Conservation (phyloP, 805 yeast genomes). For the Blastobotrys terrestris region DNA sequence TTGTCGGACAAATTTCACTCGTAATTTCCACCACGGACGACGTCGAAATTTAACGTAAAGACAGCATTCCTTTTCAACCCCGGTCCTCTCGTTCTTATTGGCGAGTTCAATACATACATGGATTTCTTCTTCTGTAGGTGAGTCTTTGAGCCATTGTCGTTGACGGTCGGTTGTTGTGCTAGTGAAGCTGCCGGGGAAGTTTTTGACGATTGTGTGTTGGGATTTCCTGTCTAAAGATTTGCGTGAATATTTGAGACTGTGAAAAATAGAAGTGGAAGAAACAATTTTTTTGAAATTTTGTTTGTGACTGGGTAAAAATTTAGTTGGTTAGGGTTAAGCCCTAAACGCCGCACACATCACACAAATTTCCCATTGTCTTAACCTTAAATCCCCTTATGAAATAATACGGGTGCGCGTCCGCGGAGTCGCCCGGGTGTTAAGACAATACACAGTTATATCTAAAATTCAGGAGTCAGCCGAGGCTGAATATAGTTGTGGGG, state of each 20-base stretch:
- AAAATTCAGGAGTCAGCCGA: no score
- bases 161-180: constrained; percentile 8
- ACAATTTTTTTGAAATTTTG: no score
- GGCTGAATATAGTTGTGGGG: no score
- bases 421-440: no score
- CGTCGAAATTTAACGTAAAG: background rate
- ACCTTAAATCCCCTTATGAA: no score
- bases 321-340: constrained; percentile 1
- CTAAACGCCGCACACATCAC: no score
- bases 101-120: constrained; percentile 70
- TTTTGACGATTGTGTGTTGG: background rate
- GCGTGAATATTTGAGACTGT: background rate
- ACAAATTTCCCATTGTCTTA: no score
- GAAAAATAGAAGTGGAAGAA: background rate
- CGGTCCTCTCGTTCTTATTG: background rate
- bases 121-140: constrained; percentile 98
- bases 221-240: background rate
- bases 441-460: no score
- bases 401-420: background rate
- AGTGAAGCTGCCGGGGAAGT: background rate
- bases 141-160: constrained; percentile 96
- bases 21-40: background rate
- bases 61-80: background rate
- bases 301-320: no score
- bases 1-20: constrained; percentile 1